These are phyloP conservation scores for Fonsecaea monophora DNA, from an alignment of 2,329 filamentous ascomycete genomes.

Conservation along the genomic window DNA sequence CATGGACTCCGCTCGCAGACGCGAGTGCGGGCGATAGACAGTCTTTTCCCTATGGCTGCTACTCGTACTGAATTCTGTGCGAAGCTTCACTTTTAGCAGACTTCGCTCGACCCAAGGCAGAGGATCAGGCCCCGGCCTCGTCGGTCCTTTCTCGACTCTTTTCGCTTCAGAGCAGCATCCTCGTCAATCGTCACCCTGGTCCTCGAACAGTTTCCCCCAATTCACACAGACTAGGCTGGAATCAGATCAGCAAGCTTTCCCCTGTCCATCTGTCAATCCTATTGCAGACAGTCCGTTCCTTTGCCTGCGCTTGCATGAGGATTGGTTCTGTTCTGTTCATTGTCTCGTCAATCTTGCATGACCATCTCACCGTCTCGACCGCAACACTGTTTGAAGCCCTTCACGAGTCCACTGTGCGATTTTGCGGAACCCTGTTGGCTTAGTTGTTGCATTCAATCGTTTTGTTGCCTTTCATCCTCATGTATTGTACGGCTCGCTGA, in stretches of 20 bases:
- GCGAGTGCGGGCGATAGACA: conserved; percentile 17
- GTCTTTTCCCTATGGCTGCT: conserved; percentile 6
- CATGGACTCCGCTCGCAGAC: conserved; percentile 26
- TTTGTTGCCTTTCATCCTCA: background rate
- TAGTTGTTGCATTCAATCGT: background rate
- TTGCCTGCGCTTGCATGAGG: conserved; percentile 24
- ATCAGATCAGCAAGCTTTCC: conserved; percentile 20
- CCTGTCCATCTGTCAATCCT: conserved; percentile 31
- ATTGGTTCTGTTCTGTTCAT: conserved; percentile 14
- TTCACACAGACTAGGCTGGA: conserved; percentile 17
- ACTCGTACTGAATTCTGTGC: background rate
- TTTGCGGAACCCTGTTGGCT: background rate
- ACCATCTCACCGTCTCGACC: conserved; percentile 6
- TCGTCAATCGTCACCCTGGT: conserved; percentile 16
- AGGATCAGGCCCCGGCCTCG: conserved; percentile 19
- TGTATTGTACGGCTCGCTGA: conserved; percentile 2
- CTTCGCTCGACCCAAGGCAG: conserved; percentile 14
- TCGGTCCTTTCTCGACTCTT: conserved; percentile 11
- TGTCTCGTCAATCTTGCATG: conserved; percentile 21
- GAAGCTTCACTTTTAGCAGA: background rate
- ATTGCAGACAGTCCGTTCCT: conserved; percentile 1
- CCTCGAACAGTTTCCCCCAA: background rate
- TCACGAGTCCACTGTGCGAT: background rate
- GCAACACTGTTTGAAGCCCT: background rate
- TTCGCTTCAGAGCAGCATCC: conserved; percentile 12